These are phyloP conservation scores for Xerocomellus chrysenteron DNA, from an alignment of 768 basidiomycete species.

Conservation along the genomic window DNA sequence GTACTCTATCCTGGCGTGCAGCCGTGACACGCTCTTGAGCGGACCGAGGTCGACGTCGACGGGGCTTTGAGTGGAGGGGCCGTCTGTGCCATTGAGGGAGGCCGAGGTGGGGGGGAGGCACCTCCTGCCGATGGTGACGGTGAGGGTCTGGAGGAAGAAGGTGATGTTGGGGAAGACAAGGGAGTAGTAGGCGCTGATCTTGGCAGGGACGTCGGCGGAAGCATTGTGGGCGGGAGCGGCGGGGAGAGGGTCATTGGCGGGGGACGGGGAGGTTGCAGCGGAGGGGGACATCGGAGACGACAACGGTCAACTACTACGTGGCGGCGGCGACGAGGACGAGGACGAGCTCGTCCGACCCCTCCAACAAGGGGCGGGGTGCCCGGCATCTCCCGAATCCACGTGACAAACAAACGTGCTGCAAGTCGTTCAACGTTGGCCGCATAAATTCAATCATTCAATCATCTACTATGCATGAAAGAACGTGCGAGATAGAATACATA, in stretches of 20 bases:
- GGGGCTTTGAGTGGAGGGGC: slow-evolving; percentile 33
- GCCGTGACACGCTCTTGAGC: slow-evolving; percentile 94
- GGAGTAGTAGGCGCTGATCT: slow-evolving; percentile 91
- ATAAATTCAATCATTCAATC: no score
- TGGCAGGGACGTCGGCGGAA: slow-evolving; percentile 48
- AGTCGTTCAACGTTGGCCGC: no score
- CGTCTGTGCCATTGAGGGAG: slow-evolving; percentile 47
- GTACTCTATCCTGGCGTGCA: slow-evolving; percentile 94
- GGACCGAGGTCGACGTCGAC: slow-evolving; percentile 93
- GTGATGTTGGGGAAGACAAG: slow-evolving; percentile 93
- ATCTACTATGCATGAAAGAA: background rate
- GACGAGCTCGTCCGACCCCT: slow-evolving; percentile 11
- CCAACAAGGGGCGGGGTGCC: background rate
- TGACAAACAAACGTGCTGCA: slow-evolving; percentile 20
- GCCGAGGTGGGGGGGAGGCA: slow-evolving; percentile 66
- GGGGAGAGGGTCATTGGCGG: slow-evolving; percentile 8
- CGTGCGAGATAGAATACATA: slow-evolving; percentile 6
- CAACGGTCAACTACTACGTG: slow-evolving; percentile 10
- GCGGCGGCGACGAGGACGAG: slow-evolving; percentile 5
- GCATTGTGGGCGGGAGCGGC: slow-evolving; percentile 4
- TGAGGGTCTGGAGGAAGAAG: slow-evolving; percentile 95
- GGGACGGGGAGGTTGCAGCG: slow-evolving; percentile 2
- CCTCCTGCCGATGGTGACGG: slow-evolving; percentile 90
- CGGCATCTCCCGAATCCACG: slow-evolving; percentile 20
- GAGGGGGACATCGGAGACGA: slow-evolving; percentile 28